phyloP scores from a whole-genome alignment of 169 alveolate species.

The Babesia sp. region DNA sequence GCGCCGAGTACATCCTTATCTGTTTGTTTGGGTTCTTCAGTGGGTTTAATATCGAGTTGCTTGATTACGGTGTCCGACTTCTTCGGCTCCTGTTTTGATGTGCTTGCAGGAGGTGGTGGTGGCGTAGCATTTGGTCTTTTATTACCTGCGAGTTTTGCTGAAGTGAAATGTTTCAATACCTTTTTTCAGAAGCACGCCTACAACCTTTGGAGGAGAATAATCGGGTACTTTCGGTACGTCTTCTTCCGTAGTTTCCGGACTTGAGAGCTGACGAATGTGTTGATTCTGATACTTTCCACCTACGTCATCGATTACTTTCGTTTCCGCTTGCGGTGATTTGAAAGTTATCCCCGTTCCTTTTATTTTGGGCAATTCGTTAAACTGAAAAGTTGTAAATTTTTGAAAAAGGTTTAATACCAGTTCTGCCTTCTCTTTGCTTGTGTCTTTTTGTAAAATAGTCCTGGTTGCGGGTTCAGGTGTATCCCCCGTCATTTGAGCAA shows the following conservation, averaged over 20 bases:
- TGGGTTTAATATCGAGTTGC: too few species aligned
- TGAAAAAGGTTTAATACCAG: neutral
- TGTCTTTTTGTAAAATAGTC: too few species aligned
- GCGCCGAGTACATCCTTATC: too few species aligned
- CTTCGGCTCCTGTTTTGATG: too few species aligned
- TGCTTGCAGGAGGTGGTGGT: neutral
- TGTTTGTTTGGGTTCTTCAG: too few species aligned
- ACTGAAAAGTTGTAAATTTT: neutral
- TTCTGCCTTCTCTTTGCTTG: neutral
- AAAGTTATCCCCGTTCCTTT: neutral
- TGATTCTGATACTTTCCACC: neutral
- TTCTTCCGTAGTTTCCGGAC: neutral
- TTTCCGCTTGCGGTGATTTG: neutral
- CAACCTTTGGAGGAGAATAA: constrained; percentile 16
- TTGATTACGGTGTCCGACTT: too few species aligned
- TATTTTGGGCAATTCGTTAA: neutral
- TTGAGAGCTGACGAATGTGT: neutral
- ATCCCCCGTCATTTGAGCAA: too few species aligned
- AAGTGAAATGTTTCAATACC: neutral
- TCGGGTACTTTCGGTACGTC: neutral
- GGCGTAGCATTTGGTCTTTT: neutral
- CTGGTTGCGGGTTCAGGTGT: too few species aligned
- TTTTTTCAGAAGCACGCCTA: constrained; percentile 1
- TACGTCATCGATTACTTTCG: neutral
- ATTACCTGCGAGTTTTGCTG: neutral